Evolutionary conservation across 2,329 filamentous ascomycete genomes (phyloP).

Genomic region (Anisogramma anomala): DNA sequence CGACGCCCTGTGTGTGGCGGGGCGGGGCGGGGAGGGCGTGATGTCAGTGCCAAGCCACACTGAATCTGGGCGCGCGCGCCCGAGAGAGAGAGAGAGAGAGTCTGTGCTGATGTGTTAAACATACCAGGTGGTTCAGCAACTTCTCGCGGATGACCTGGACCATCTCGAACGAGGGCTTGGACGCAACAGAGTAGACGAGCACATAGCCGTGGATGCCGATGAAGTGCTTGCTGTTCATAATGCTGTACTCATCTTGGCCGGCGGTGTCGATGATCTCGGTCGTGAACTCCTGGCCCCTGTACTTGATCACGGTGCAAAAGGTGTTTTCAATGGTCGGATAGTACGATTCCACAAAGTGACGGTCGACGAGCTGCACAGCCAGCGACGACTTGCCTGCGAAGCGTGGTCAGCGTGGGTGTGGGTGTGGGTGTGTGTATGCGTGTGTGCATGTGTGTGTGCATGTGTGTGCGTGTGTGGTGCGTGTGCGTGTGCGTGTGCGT

Average conservation of each 20-base stretch:
- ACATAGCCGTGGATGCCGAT: slow-evolving; percentile 99
- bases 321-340: slow-evolving; percentile 99
- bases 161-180: slow-evolving; percentile 93
- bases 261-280: slow-evolving; percentile 98
- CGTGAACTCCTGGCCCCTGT: slow-evolving; percentile 83
- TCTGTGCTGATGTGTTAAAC: background rate
- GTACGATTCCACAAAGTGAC: slow-evolving; percentile 97
- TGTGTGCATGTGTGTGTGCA: too few relatives aligned
- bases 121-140: slow-evolving; percentile 87
- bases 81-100: background rate
- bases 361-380: slow-evolving; percentile 93
- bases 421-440: background rate
- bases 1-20: slow-evolving; percentile 56
- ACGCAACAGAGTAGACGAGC: slow-evolving; percentile 95
- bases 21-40: background rate
- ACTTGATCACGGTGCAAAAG: slow-evolving; percentile 89
- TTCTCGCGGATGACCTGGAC: slow-evolving; percentile 91
- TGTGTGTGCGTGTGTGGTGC: too few relatives aligned
- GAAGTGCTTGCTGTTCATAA: slow-evolving; percentile 96
- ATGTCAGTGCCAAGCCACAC: background rate
- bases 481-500: too few relatives aligned
- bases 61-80: background rate
- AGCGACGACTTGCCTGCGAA: slow-evolving; percentile 84
- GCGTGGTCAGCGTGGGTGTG: slow-evolving; percentile 8
- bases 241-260: slow-evolving; percentile 98